Base-by-base conservation (phyloP, 139 green algal species). In the Chlorella sp. region DNA sequence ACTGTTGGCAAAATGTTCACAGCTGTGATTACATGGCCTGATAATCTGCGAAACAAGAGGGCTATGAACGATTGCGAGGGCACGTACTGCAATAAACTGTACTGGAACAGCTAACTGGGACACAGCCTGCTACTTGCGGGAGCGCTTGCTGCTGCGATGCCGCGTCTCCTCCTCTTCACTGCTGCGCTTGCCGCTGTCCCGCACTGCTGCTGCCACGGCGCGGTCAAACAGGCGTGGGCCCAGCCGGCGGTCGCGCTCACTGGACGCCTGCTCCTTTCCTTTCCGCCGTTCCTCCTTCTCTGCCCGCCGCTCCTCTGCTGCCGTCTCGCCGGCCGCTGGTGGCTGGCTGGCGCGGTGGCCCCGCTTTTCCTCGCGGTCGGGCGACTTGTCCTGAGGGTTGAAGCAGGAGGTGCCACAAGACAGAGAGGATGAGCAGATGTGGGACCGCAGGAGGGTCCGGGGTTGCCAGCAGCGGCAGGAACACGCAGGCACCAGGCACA, bases 201-300 rank as follows among this genome's bases (percentile, higher is more conserved):
- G 32, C 80, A 85, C 47, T 3, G 80, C 80, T 0, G 80, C 80
- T 55, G 60, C 32, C 32, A 85, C 21, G 11, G 80, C 80, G 41
- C 30, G 32, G 32, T 69, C 80, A 79, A 85, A 85, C 51, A 85
- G 67, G 65, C 80, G 44, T 1, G 80, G 65, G 17, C 65, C 64
- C 63, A 75, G 78, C 51, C 60, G 41, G 28, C 65, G 56, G 69
- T 80, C 56, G 4, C 70, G 81, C 25, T 64, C 68, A 7, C 34
- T 13, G 5, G 36, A 38, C 57, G 21, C 51, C n/a, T 25, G 44
- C 73, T 80, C 9, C 73, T 4, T n/a, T n/a, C n/a, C n/a, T n/a
- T n/a, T 3, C 17, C 38, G 36, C 18, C 41, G 78, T 41, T 57
- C 4, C 41, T 39, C 57, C 38, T 56, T 21, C 51, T 70, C 20